Conservation (phyloP, 2,329 filamentous ascomycete genomes). For the Scopulariopsis brevicaulis region DNA sequence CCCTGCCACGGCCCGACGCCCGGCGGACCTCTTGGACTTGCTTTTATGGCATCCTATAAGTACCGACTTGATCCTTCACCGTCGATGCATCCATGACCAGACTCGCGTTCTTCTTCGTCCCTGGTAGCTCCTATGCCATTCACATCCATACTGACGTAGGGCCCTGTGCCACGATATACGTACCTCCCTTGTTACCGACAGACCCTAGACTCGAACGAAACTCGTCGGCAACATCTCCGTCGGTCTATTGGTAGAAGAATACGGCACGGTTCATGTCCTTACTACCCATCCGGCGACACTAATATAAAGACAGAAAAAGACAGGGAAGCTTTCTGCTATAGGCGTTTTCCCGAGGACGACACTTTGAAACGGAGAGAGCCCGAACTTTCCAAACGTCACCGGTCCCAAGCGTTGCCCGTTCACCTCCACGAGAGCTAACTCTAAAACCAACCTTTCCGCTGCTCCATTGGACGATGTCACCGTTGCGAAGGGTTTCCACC, state of each 20-base stretch:
- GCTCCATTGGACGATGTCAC: neutral
- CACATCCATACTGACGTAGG: neutral
- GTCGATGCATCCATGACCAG: neutral
- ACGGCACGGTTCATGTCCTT: neutral
- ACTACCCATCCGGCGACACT: neutral
- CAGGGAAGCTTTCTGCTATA: neutral
- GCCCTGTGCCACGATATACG: neutral
- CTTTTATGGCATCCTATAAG: neutral
- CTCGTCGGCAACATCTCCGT: neutral
- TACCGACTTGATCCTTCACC: neutral
- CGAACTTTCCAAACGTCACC: neutral
- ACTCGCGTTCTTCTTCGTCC: neutral
- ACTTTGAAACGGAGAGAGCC: neutral
- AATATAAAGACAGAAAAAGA: neutral
- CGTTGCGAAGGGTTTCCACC: neutral
- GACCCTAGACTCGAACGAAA: neutral
- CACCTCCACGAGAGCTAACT: neutral
- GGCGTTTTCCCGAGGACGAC: neutral
- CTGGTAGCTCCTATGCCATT: neutral
- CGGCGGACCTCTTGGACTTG: neutral
- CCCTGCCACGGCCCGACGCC: neutral
- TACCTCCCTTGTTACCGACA: neutral
- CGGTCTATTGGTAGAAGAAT: neutral
- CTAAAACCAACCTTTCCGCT: neutral
- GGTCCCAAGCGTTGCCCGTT: neutral